Base-by-base conservation (phyloP, 768 basidiomycete species). In the Tylopilus subfusipes region DNA sequence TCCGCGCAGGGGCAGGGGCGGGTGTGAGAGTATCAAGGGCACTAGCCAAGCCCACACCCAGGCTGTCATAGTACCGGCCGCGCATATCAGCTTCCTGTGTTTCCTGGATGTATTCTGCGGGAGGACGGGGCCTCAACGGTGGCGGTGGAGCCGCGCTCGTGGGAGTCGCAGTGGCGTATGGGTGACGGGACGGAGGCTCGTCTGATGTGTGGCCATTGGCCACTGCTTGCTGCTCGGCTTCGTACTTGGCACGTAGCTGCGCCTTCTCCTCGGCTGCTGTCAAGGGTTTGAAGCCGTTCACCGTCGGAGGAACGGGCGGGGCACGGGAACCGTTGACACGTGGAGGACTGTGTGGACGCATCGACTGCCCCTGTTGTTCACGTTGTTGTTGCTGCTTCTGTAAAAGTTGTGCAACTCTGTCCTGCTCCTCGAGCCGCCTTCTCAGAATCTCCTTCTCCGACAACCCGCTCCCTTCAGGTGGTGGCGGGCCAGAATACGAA, bases 261-360 rank as follows among this genome's bases (percentile, higher is more conserved):
- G 86, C 87, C 73, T 93, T 92, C 71, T 93, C 90, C 61, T 92
- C 89, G 0, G 82, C 83, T 3, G 90, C 90, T 2, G 85, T 84
- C 48, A 90, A 69, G 19, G 73, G 71, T 19, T 60, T 67, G 24
- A 57, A 57, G 8, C 68, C 61, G 34, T 63, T 59, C 21, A 61
- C 11, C 10, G 53, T 61, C 10, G 72, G 61, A 5, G 71, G 65
- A 2, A 65, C 62, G 19, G 72, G 69, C 7, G 70, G 68, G 4
- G 68, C 67, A 3, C 72, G 71, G 16, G 56, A 25, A 1, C 66
- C 55, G 14, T 71, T 73, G 36, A 39, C 30, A 18, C 60, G 62
- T 11, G 65, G 62, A 12, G 71, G 70, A 46, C 70, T 57, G 14
- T 66, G 63, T 11, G 58, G 57, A 9, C 63, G 58, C 5, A 34